Conservation (phyloP, 495 filamentous ascomycete species). For the Staphylotrichum longicolle region DNA sequence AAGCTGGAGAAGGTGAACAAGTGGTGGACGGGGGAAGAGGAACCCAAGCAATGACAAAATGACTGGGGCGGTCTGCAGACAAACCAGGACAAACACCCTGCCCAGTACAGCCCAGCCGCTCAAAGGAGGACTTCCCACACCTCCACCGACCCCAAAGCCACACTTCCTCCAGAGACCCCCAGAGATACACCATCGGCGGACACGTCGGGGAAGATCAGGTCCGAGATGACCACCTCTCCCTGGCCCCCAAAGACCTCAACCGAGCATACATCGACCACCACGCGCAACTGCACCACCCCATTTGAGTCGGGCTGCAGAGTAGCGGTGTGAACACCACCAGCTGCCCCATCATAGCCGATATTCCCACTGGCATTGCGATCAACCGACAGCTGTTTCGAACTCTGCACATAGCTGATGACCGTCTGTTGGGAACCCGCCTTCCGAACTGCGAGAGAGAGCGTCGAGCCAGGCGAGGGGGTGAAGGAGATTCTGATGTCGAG, state of each 20-base stretch:
- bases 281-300: neutral
- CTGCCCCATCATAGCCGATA: neutral
- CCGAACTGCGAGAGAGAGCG: neutral
- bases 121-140: neutral
- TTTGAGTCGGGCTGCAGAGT: neutral
- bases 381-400: neutral
- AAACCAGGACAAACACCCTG: no score
- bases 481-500: conserved; percentile 5
- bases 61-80: no score
- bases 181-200: neutral
- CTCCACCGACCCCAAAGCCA: neutral
- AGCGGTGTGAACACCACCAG: conserved; percentile 4
- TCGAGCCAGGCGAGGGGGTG: neutral
- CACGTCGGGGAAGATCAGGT: conserved; percentile 4
- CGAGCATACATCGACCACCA: conserved; percentile 2
- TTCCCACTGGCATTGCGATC: conserved; percentile 5
- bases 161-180: neutral
- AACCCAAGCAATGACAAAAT: no score
- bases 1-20: no score
- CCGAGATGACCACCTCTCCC: conserved; percentile 1
- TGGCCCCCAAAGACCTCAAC: conserved; percentile 3
- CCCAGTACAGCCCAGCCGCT: conserved; percentile 1
- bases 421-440: neutral
- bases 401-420: conserved; percentile 2
- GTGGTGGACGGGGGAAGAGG: no score